Base-by-base conservation (phyloP, 176 grass and related monocot genomes). In the Saccharum spontaneum region DNA sequence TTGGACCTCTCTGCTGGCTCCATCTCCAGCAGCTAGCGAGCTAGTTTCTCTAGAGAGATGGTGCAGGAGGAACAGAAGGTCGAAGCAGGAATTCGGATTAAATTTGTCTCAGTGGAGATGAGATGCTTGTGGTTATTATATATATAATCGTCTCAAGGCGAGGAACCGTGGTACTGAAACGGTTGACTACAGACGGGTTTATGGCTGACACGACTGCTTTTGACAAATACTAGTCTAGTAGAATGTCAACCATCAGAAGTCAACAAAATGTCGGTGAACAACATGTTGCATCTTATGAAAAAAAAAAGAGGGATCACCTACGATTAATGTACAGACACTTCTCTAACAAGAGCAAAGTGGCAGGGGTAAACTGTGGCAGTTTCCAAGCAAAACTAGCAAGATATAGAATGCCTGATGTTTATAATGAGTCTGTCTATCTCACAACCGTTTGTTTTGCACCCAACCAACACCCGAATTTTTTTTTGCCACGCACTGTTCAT, bases 141-240 rank as follows among this genome's bases (percentile, higher is more conserved):
- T 40, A 40, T 40, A 40, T 40, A 40, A 40, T 8, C 39, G 39
- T 40, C 39, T 40, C 39, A 40, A 40, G 39, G 39, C 7, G 39
- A 40, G 39, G 6, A 40, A 40, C 39, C 7, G 6, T 40, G 9
- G 34, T n/a, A 67, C 34, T 48, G 69, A 48, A 37, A 71, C 14
- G 55, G 74, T 72, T 78, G 74, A 83, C 80, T 88, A 3, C 3
- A 33, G 22, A 24, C 1, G 4, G 0, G 13, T 44, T 43, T 59
- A 36, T 84, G 81, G 81, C 24, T 79, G 50, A 18, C 81, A 88
- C 81, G 75, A 84, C 55, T 55, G 67, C 8, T 34, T 60, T 63
- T 64, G 67, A 65, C 67, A 71, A 49, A 4, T 20, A n/a, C n/a
- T n/a, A 55, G 50, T 54, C 22, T 23, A 60, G 39, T 1, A 41